Base-by-base conservation (phyloP, 257 asterid genomes). In the Prunella vulgaris region DNA sequence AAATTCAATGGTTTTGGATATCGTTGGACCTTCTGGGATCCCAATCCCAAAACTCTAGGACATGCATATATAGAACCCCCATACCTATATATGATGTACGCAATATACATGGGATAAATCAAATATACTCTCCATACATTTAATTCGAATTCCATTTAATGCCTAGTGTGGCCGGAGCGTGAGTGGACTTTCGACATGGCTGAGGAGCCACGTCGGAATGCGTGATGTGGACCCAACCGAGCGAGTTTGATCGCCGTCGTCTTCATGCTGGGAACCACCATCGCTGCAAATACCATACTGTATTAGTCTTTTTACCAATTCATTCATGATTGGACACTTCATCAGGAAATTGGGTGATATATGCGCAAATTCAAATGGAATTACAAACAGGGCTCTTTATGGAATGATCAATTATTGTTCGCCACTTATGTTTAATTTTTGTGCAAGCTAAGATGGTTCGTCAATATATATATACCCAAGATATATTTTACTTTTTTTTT, bases 131-230 rank as follows among this genome's bases (percentile, higher is more conserved):
- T 4, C 21, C 2, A 24, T 22, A 54, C 33, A 22, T 46, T n/a
- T 46, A n/a, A 46, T n/a, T 46, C 9, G 53, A n/a, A 46, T 13
- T 46, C 53, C 20, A 44, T n/a, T 14, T 10, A 25, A 54, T 54
- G 62, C 61, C 28, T 20, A 25, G 62, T 24, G n/a, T 24, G 3
- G 62, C 63, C 62, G 62, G 62, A 57, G 10, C n/a, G 20, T 27
- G 28, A 17, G 44, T 40, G 51, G 15, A 33, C 9, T 10, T 44
- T 30, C 32, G 48, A 61, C 33, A n/a, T 54, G 67, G 67, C 38
- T 14, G 57, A 72, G 72, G 40, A 77, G 72, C 81, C 81, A 77
- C 62, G 78, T 64, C 64, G 81, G 81, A 38, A 67, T 66, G 27
- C n/a, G 49, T 65, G 37, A 5, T 56, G 48, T 37, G 37, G 38